Conservation (phyloP, 176 grass and related monocot species). For the Aegilops tauschii region DNA sequence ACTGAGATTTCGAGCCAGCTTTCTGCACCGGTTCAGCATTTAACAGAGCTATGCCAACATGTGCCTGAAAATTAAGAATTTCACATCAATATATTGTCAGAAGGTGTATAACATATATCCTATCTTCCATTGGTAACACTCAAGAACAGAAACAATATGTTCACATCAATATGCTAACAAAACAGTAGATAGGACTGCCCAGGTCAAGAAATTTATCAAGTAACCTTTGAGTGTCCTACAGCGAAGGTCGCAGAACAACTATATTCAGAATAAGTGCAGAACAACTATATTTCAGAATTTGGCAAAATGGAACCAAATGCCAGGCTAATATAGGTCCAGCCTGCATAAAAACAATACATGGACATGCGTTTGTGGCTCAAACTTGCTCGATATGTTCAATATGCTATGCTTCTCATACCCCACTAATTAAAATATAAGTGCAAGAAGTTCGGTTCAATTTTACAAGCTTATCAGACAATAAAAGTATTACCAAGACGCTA, state of each 20-base stretch:
- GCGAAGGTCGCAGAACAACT: neutral
- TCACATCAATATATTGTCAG: slow-evolving; percentile 8
- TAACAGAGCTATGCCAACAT: slow-evolving; percentile 90
- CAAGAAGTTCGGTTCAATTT: neutral
- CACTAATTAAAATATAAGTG: neutral
- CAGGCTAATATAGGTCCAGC: neutral
- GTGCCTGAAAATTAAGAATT: slow-evolving; percentile 58
- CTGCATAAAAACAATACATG: neutral
- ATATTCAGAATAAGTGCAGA: neutral
- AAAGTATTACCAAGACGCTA: neutral
- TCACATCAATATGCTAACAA: neutral
- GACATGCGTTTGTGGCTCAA: neutral
- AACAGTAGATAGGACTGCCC: neutral
- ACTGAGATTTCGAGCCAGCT: slow-evolving; percentile 48
- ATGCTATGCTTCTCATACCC: neutral
- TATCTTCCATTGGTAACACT: neutral
- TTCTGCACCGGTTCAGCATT: slow-evolving; percentile 77
- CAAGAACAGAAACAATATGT: neutral
- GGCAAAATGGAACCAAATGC: slow-evolving; percentile 20
- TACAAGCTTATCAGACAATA: neutral
- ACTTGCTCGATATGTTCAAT: neutral
- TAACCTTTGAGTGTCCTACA: neutral
- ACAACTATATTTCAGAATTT: neutral
- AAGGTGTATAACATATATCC: neutral
- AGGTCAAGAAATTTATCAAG: slow-evolving; percentile 11